phyloP scores from a whole-genome alignment of 164 flowering plant genomes.

The Sedum album region DNA sequence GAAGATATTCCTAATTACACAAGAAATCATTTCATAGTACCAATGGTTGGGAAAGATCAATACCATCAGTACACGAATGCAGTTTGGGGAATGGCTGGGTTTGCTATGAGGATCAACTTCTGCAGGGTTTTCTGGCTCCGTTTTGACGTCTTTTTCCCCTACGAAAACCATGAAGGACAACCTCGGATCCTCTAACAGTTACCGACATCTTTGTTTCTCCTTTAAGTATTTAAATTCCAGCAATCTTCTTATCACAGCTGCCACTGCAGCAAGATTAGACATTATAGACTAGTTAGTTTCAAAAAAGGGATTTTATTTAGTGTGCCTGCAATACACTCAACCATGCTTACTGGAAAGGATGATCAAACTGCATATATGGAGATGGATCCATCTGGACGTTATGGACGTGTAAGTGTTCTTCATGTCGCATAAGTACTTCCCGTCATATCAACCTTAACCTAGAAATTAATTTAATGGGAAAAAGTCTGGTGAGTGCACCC shows the following conservation, averaged over 20 bases:
- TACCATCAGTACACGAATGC: constrained; percentile 32
- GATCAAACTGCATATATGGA: constrained; percentile 40
- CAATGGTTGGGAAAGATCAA: constrained; percentile 31
- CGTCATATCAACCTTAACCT: not conserved
- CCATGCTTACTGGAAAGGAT: constrained; percentile 27
- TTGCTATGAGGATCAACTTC: constrained; percentile 66
- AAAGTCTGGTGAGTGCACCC: too few relatives aligned
- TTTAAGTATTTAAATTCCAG: not conserved
- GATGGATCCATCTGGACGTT: constrained; percentile 79
- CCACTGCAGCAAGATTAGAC: not conserved
- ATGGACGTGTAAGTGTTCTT: constrained; percentile 73
- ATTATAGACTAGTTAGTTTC: not conserved
- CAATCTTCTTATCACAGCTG: not conserved
- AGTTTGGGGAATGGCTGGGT: constrained; percentile 67
- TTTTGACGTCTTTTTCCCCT: constrained; percentile 67
- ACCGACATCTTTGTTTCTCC: not conserved
- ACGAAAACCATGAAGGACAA: constrained; percentile 79
- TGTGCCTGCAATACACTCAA: constrained; percentile 10
- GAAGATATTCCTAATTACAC: not conserved
- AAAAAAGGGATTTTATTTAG: not conserved
- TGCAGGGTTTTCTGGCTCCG: constrained; percentile 76
- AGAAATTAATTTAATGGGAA: too few relatives aligned
- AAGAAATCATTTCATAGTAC: constrained; percentile 8
- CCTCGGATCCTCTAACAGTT: constrained; percentile 63
- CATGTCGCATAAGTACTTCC: not conserved